phyloP scores from a whole-genome alignment of 1,284 basidiomycete species.

The Spongiforma sp. region DNA sequence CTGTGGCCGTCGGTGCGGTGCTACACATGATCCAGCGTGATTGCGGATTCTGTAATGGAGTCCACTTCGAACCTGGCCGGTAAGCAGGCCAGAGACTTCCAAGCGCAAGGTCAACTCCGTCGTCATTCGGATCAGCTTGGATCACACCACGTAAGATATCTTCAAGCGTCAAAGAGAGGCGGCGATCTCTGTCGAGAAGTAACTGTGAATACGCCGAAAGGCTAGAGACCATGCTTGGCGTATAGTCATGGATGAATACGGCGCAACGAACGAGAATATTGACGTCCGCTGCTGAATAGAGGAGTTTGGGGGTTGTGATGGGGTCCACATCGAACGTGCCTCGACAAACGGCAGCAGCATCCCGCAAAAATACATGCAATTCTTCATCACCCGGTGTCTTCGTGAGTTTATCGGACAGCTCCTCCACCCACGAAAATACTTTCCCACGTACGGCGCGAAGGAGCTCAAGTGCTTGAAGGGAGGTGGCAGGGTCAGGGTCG shows the following conservation, averaged over 20 bases:
- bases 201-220: conserved; percentile 15
- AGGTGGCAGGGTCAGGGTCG: conserved; percentile 11
- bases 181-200: conserved; percentile 35
- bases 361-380: conserved; percentile 35
- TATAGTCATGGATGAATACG: conserved; percentile 40
- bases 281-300: conserved; percentile 33
- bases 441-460: conserved; percentile 38
- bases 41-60: conserved; percentile 25
- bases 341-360: conserved; percentile 45
- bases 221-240: conserved; percentile 12
- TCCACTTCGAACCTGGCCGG: conserved; percentile 39
- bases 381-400: conserved; percentile 21
- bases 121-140: neutral
- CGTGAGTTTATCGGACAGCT: conserved; percentile 35
- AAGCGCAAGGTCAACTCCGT: conserved; percentile 43
- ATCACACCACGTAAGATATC: conserved; percentile 7
- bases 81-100: conserved; percentile 43
- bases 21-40: conserved; percentile 43
- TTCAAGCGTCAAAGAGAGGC: conserved; percentile 30
- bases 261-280: conserved; percentile 41
- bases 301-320: conserved; percentile 19
- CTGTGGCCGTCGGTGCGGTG: conserved; percentile 17
- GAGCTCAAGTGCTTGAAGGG: conserved; percentile 23
- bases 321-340: conserved; percentile 45
- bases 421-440: conserved; percentile 42